Conservation (phyloP, 306 rosid genomes). For the Cajanus cajan region DNA sequence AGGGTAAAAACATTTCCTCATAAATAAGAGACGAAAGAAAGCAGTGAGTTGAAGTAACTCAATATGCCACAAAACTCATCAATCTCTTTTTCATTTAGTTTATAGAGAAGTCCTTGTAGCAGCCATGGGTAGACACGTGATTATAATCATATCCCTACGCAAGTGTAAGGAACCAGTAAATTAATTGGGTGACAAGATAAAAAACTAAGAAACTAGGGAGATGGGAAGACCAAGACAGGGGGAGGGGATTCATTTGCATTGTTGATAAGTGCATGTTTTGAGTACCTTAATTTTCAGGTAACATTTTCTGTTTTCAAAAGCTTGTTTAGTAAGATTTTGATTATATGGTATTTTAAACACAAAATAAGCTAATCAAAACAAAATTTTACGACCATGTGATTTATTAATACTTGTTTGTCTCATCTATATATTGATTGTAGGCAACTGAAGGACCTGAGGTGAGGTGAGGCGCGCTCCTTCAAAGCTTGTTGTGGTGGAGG, state of each 20-base stretch:
- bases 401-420: not conserved
- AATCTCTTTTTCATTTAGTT: not conserved
- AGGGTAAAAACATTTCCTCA: not conserved
- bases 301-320: not conserved
- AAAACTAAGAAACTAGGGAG: not conserved
- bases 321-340: not conserved
- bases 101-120: not conserved
- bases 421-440: not conserved
- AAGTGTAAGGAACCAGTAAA: not conserved
- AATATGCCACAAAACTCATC: not conserved
- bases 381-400: not conserved
- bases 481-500: not conserved
- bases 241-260: not conserved
- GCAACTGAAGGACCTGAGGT: not conserved
- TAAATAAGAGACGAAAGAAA: not conserved
- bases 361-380: not conserved
- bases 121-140: not conserved
- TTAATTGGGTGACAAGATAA: not conserved
- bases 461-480: not conserved
- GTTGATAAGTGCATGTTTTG: not conserved
- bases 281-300: not conserved
- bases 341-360: not conserved
- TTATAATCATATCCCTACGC: not conserved
- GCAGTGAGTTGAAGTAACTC: not conserved
- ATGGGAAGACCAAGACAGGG: not conserved